Conservation (phyloP, 129 eudicot genomes). For the Glebionis coronaria region DNA sequence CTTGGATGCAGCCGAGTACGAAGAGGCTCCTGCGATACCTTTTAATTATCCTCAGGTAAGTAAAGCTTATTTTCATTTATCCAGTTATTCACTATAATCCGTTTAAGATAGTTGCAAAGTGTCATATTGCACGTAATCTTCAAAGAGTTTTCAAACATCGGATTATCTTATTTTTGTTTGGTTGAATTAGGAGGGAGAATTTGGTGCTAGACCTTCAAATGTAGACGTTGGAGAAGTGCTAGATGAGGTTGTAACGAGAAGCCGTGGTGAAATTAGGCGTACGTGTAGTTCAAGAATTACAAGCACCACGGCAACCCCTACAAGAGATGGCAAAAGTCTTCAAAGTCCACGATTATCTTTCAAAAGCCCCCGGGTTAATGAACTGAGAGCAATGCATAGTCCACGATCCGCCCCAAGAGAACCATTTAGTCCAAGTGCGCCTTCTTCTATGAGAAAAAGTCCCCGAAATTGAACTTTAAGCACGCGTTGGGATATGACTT, state of each 20-base stretch:
- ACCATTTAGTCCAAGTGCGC: constrained; percentile 49
- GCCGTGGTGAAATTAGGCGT: constrained; percentile 86
- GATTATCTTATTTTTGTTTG: background rate
- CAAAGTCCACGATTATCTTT: constrained; percentile 46
- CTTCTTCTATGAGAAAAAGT: constrained; percentile 67
- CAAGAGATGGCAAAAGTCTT: constrained; percentile 39
- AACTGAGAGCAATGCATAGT: constrained; percentile 58
- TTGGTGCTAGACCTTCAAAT: constrained; percentile 49
- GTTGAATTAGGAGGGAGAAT: constrained; percentile 57
- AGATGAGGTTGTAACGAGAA: constrained; percentile 81
- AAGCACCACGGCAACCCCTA: constrained; percentile 69
- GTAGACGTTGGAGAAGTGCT: constrained; percentile 64
- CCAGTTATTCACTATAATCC: too few species aligned
- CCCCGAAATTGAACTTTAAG: constrained; percentile 35
- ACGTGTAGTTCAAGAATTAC: constrained; percentile 69
- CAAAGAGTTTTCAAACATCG: background rate
- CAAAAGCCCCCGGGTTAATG: constrained; percentile 67
- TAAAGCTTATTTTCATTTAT: too few species aligned
- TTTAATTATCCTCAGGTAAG: constrained; percentile 59
- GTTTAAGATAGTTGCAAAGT: too few species aligned
- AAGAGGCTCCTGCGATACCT: constrained; percentile 82
- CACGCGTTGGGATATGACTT: constrained; percentile 3
- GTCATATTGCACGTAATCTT: too few species aligned
- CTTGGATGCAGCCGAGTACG: constrained; percentile 95
- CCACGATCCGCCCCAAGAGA: constrained; percentile 50